These are phyloP conservation scores for Hansenula anomala DNA, from an alignment of 1,139 yeast genomes.

Conservation along the genomic window DNA sequence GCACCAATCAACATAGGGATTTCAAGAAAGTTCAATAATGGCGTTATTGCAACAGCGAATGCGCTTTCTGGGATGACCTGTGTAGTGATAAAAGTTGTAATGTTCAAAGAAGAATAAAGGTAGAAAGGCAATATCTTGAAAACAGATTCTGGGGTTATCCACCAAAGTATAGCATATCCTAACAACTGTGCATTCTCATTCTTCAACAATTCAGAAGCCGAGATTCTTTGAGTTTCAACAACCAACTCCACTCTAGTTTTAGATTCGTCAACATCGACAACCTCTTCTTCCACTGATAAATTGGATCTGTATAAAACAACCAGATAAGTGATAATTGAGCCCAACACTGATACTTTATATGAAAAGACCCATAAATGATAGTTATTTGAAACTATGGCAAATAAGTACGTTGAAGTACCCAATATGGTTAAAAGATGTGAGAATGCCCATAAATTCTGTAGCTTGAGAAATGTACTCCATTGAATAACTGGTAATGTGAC, in stretches of 20 bases:
- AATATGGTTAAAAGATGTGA: not conserved
- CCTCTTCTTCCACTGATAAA: not conserved
- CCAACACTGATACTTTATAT: not conserved
- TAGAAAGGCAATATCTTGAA: slow-evolving; percentile 40
- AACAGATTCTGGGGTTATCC: slow-evolving; percentile 25
- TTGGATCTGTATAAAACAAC: not conserved
- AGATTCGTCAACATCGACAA: not conserved
- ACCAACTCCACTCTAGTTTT: not conserved
- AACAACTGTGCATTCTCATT: slow-evolving; percentile 45
- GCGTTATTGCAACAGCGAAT: slow-evolving; percentile 30
- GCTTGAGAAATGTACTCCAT: not conserved
- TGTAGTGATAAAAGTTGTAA: slow-evolving; percentile 31
- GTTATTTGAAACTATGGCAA: not conserved
- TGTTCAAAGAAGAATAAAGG: slow-evolving; percentile 42
- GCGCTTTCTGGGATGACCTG: slow-evolving; percentile 32
- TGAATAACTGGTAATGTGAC: not conserved
- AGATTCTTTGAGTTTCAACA: slow-evolving; percentile 7
- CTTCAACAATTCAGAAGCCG: slow-evolving; percentile 32
- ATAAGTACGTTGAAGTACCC: not conserved
- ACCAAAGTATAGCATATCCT: slow-evolving; percentile 32
- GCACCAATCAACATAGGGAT: slow-evolving; percentile 33
- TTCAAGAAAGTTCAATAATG: slow-evolving; percentile 34
- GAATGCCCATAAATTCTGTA: not conserved
- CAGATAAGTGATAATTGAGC: not conserved
- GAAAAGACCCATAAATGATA: not conserved